A percentile compares a stretch with the other conserved stretches of the same genome.
phyloP scores from a whole-genome alignment of 108 stramenopile genomes.

The Discostella stelligeroides region DNA sequence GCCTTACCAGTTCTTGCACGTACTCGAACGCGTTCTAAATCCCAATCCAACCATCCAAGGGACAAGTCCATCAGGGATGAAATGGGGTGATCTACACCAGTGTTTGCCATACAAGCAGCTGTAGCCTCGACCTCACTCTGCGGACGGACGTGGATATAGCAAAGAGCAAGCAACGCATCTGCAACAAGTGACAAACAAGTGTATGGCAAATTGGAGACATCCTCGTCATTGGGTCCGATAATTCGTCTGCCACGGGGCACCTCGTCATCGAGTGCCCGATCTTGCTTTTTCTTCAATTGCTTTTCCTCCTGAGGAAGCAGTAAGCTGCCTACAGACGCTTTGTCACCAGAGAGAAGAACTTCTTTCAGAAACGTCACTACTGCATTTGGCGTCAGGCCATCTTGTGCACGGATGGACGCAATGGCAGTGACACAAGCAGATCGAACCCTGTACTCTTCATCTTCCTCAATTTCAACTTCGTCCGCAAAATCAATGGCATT shows the following conservation, averaged over 20 bases:
- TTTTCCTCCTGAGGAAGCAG: conserved; percentile 73
- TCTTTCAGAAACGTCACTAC: conserved; percentile 73
- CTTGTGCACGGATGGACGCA: conserved; percentile 79
- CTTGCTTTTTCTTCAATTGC: conserved; percentile 52
- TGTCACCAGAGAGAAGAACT: conserved; percentile 72
- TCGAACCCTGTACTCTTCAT: conserved; percentile 84
- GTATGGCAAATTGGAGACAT: conserved; percentile 57
- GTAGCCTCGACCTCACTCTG: conserved; percentile 70
- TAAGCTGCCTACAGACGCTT: conserved; percentile 63
- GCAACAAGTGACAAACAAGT: conserved; percentile 73
- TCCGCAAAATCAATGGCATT: conserved; percentile 74
- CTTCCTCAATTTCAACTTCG: conserved; percentile 84
- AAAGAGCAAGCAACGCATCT: conserved; percentile 79
- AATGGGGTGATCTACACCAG: conserved; percentile 76
- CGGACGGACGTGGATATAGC: conserved; percentile 76
- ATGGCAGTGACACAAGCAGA: conserved; percentile 81
- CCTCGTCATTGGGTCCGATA: conserved; percentile 53
- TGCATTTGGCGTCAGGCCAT: conserved; percentile 75
- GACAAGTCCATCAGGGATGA: conserved; percentile 62
- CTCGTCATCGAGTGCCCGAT: conserved; percentile 44
- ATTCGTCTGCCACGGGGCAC: conserved; percentile 31
- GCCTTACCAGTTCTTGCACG: conserved; percentile 47
- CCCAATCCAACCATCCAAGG: conserved; percentile 85
- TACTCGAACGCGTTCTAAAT: conserved; percentile 71
- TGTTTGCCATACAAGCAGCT: conserved; percentile 61